A percentile compares a stretch with the other conserved stretches of the same genome.
Conservation (phyloP, 768 basidiomycete genomes). For the Pulveroboletus sp. region DNA sequence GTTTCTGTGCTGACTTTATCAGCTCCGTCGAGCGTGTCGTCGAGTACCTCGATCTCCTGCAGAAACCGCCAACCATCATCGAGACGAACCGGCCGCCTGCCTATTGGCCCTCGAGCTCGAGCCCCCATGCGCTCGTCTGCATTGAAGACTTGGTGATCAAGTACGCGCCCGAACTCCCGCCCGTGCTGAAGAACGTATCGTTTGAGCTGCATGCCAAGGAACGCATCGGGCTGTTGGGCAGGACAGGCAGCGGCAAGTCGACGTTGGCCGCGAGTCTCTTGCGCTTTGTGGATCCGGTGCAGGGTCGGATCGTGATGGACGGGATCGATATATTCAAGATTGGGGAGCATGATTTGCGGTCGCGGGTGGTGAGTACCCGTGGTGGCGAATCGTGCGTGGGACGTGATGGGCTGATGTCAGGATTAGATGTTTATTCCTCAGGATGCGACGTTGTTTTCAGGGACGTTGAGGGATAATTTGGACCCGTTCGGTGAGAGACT, state of each 20-base stretch:
- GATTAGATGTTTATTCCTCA: slow-evolving; percentile 74
- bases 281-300: slow-evolving; percentile 77
- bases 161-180: slow-evolving; percentile 82
- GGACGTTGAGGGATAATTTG: slow-evolving; percentile 71
- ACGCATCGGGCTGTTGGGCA: slow-evolving; percentile 75
- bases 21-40: slow-evolving; percentile 90
- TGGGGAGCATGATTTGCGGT: slow-evolving; percentile 80
- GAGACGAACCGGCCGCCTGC: slow-evolving; percentile 78
- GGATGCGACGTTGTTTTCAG: slow-evolving; percentile 77
- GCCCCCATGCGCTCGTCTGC: slow-evolving; percentile 52
- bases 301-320: slow-evolving; percentile 77
- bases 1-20: slow-evolving; percentile 3
- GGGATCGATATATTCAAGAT: slow-evolving; percentile 87
- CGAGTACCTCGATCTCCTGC: slow-evolving; percentile 87
- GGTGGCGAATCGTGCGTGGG: slow-evolving; percentile 2
- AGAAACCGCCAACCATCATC: slow-evolving; percentile 78
- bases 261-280: slow-evolving; percentile 85
- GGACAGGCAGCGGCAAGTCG: slow-evolving; percentile 81
- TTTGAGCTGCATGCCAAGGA: slow-evolving; percentile 72
- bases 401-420: background rate
- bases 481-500: slow-evolving; percentile 70
- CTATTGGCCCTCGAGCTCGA: slow-evolving; percentile 85
- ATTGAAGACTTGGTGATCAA: slow-evolving; percentile 78
- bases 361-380: slow-evolving; percentile 52
- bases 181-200: slow-evolving; percentile 73